A percentile compares a stretch with the other conserved stretches of the same genome.
These are phyloP conservation scores for Tolypocladium tropicale DNA, from an alignment of 2,329 filamentous ascomycete species.

Conservation along the genomic window DNA sequence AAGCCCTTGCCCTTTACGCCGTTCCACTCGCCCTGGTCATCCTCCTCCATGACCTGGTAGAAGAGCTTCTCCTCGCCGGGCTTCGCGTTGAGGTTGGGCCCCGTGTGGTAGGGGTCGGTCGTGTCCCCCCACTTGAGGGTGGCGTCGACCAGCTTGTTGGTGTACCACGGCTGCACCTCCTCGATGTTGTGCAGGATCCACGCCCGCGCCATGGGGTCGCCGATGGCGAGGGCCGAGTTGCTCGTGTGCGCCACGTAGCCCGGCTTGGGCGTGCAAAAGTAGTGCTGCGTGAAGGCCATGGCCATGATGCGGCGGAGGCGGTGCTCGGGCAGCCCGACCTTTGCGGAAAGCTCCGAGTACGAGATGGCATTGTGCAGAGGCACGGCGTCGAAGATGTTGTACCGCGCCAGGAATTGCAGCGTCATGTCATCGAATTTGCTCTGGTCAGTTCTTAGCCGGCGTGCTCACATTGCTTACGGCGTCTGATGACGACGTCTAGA, in stretches of 20 bases:
- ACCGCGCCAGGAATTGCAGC: neutral
- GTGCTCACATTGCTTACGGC: neutral
- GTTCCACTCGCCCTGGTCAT: neutral
- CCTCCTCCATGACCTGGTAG: neutral
- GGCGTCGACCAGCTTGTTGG: neutral
- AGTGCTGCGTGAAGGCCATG: neutral
- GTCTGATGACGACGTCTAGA: neutral
- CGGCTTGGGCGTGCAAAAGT: neutral
- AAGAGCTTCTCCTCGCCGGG: neutral
- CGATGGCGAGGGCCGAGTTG: neutral
- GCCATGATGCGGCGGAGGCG: neutral
- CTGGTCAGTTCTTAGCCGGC: neutral
- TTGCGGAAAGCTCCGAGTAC: neutral
- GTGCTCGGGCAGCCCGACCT: neutral
- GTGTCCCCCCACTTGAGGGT: neutral
- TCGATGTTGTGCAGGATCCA: neutral
- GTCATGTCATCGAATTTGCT: neutral
- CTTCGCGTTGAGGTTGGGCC: neutral
- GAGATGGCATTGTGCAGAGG: neutral
- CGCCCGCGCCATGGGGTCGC: neutral
- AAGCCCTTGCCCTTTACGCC: neutral
- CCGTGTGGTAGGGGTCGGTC: neutral
- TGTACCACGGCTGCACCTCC: neutral
- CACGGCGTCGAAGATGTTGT: neutral
- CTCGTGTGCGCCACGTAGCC: neutral